A percentile compares a stretch with the other conserved stretches of the same genome.
Evolutionary conservation across 345 rosid species (phyloP).

Genomic region (Rhodomyrtus tomentosa): DNA sequence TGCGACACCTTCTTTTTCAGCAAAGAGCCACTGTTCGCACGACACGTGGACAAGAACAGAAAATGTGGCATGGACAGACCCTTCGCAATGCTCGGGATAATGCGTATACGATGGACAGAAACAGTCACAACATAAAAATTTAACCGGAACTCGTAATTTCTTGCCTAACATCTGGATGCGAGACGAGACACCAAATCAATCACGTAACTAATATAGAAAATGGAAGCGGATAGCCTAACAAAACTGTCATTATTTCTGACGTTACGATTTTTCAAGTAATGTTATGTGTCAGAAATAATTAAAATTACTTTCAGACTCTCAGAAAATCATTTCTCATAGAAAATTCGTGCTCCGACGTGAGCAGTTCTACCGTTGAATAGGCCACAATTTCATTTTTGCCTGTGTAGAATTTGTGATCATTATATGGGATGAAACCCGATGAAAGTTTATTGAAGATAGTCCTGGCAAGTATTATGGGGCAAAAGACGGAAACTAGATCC

Average conservation of each 20-base stretch:
- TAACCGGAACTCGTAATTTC: too few species aligned
- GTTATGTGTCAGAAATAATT: too few species aligned
- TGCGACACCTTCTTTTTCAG: neutral
- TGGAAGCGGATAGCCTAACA: too few species aligned
- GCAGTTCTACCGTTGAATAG: neutral
- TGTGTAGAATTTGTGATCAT: neutral
- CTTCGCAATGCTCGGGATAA: neutral
- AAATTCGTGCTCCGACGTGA: too few species aligned
- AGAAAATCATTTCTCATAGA: too few species aligned
- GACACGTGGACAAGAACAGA: neutral
- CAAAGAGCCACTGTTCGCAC: neutral
- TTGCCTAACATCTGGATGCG: neutral
- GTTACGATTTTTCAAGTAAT: too few species aligned
- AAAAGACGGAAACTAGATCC: neutral
- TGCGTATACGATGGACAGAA: neutral
- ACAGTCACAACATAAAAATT: neutral
- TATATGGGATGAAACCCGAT: neutral
- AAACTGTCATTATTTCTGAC: too few species aligned
- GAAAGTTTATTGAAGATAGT: neutral
- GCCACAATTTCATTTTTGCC: neutral
- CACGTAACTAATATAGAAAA: too few species aligned
- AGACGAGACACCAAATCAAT: neutral
- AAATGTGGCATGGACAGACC: neutral
- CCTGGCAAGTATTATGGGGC: neutral
- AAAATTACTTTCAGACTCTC: too few species aligned